Percentiles rank a stretch among this genome's conserved stretches.
Evolutionary conservation across 352 stramenopile species (phyloP).

Genomic region (Vaucheria bursata): DNA sequence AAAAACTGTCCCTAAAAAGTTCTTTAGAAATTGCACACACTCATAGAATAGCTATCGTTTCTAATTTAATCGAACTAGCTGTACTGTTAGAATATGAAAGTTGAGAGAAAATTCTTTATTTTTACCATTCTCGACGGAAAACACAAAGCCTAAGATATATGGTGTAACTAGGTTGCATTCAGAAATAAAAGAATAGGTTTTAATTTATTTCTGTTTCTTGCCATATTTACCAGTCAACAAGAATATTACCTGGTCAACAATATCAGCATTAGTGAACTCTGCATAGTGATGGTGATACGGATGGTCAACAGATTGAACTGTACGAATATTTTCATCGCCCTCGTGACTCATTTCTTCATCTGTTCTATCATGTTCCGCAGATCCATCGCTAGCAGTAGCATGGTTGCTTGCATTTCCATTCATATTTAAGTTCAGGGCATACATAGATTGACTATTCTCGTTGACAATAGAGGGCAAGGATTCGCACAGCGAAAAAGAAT

Average conservation of each 20-base stretch:
- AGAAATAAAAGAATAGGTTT: too few species aligned
- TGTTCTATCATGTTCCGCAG: background rate
- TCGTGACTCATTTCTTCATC: conserved; percentile 13
- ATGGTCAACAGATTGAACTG: background rate
- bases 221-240: too few species aligned
- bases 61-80: too few species aligned
- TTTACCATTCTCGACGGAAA: too few species aligned
- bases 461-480: background rate
- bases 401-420: background rate
- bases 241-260: conserved; percentile 60
- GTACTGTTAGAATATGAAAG: too few species aligned
- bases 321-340: background rate
- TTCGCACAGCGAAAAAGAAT: background rate
- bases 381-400: background rate
- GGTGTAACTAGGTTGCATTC: too few species aligned
- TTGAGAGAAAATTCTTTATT: too few species aligned
- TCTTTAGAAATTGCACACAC: too few species aligned
- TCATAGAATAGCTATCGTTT: too few species aligned
- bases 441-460: background rate
- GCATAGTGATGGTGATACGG: conserved; percentile 50
- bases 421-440: background rate
- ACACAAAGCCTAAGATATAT: too few species aligned
- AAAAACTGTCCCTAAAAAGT: too few species aligned
- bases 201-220: too few species aligned
- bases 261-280: conserved; percentile 57